phyloP scores from a whole-genome alignment of 441 rosid genomes.

The Populus hybrid region DNA sequence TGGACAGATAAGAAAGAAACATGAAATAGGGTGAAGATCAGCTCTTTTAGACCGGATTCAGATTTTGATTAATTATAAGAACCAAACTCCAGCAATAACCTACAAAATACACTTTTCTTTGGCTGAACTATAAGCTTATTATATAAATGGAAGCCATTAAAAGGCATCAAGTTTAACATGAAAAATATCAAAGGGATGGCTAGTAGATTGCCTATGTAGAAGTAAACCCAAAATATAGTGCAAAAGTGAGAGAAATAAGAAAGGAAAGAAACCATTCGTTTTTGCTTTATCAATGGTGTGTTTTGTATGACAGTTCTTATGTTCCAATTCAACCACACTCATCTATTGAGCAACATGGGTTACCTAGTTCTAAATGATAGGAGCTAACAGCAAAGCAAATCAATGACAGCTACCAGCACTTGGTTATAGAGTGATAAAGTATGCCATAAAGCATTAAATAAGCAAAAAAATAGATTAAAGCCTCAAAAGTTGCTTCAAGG shows the following conservation, averaged over 20 bases:
- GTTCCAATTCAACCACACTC: neutral
- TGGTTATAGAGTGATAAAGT: neutral
- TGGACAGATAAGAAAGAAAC: neutral
- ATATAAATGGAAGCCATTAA: neutral
- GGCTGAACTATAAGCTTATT: neutral
- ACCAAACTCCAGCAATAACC: neutral
- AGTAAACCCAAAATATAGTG: neutral
- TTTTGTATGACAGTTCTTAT: neutral
- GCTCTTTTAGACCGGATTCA: too few species aligned
- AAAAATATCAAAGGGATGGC: neutral
- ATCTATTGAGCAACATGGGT: neutral
- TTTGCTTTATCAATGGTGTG: neutral
- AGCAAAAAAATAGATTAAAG: neutral
- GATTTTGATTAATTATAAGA: too few species aligned
- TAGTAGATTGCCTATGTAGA: neutral
- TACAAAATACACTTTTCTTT: neutral
- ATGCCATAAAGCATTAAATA: neutral
- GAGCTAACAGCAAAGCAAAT: neutral
- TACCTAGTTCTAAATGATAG: neutral
- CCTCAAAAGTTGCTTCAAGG: neutral
- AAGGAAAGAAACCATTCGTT: neutral
- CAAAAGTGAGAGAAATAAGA: neutral
- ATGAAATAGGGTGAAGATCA: too few species aligned
- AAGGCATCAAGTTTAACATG: neutral
- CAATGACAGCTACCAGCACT: neutral